Evolutionary conservation across 78 protist genomes (phyloP).

Genomic region (slime mould (Dictyostelium discoideum)): dicty_2.7 NC_007089.4:3127001-3127500

Average conservation of each 20-base stretch:
- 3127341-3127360: neutral
- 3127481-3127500: neutral
- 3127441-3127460: no score
- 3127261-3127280: no score
- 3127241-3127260: no score
- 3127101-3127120: neutral
- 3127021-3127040: slow-evolving; percentile 12
- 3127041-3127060: neutral
- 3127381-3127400: no score
- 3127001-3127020: neutral
- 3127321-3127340: no score
- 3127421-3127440: no score
- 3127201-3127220: no score
- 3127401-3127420: no score
- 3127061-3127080: neutral
- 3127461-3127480: neutral
- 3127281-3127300: neutral
- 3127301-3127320: no score
- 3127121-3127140: neutral
- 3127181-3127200: no score
- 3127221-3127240: neutral
- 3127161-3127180: neutral
- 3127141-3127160: neutral
- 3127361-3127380: no score
- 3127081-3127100: neutral